Base-by-base conservation (phyloP, 352 stramenopile species). In the Albugo candida region DNA sequence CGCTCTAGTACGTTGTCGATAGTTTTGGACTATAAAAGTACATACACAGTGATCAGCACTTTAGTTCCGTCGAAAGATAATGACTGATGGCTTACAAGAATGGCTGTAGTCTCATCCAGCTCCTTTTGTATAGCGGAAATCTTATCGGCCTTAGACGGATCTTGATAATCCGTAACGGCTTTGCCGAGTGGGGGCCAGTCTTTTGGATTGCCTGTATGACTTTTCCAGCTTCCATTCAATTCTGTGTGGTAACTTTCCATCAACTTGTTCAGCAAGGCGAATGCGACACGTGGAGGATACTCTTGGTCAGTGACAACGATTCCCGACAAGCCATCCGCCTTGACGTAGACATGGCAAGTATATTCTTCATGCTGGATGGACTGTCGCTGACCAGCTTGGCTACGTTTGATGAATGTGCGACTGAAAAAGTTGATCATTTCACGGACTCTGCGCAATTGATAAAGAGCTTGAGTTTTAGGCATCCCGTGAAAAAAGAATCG, bases 41-140 rank as follows among this genome's bases (percentile, higher is more conserved):
- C 16, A 49, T 45, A 27, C 51, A 10, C n/a, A 63, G 27, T 18
- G 19, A 59, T n/a, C 35, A 39, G 41, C 53, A 19, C 44, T 6
- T 18, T 18, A 40, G 24, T 13, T 5, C 60, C 54, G 19, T 18
- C 13, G 36, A 21, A 11, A 13, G 41, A 14, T 35, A 20, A 14
- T 44, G 17, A 1, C 35, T 16, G 13, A 19, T 6, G 6, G 34
- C 63, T 51, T 38, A 82, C 69, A 64, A 99, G 70, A 59, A 99
- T 96, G 36, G 94, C 81, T 35, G 91, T 98, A 42, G 95, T 99
- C 64, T 99, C 95, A 61, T 99, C 94, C 54, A 99, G 76, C 61
- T 99, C 94, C 60, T 97, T 96, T 71, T 99, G 95, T 63, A 99
- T 99, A 58, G 97, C 97, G 41, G 92, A 97, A 51, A 99, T 97